Evolutionary conservation across 768 basidiomycete genomes (phyloP).

Genomic region (Daedaleopsis nitida): DNA sequence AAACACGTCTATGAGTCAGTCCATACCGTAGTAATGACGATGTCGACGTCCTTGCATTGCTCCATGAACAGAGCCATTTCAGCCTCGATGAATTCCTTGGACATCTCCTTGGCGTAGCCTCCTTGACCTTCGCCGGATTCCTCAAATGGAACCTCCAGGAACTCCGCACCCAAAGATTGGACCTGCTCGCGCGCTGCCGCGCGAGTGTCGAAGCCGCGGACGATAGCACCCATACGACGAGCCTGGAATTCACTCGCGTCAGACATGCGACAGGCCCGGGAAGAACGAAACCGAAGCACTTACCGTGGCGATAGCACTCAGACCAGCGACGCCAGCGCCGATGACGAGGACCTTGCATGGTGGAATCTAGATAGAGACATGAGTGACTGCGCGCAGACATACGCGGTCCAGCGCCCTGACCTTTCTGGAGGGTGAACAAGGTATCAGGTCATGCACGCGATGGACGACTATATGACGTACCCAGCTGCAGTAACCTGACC

Average conservation of each 20-base stretch:
- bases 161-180: conserved; percentile 87
- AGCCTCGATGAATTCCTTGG: conserved; percentile 84
- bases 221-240: conserved; percentile 82
- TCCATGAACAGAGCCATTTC: conserved; percentile 89
- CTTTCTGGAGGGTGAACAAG: conserved; percentile 38
- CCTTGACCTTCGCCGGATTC: conserved; percentile 84
- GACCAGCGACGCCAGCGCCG: conserved; percentile 86
- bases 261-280: background rate
- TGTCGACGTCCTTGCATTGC: conserved; percentile 89
- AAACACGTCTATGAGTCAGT: background rate
- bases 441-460: background rate
- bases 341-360: conserved; percentile 88
- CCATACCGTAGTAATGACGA: conserved; percentile 77
- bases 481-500: conserved; percentile 92
- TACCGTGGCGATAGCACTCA: conserved; percentile 86
- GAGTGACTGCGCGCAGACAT: background rate
- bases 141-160: conserved; percentile 76
- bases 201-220: conserved; percentile 86
- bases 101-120: conserved; percentile 91
- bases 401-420: conserved; percentile 27
- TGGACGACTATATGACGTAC: conserved; percentile 43
- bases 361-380: conserved; percentile 56
- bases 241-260: conserved; percentile 45
- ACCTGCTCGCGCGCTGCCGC: conserved; percentile 87
- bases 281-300: conserved; percentile 20